phyloP scores from a whole-genome alignment of 2,329 filamentous ascomycete species.

The Arachnomyces sp. region DNA sequence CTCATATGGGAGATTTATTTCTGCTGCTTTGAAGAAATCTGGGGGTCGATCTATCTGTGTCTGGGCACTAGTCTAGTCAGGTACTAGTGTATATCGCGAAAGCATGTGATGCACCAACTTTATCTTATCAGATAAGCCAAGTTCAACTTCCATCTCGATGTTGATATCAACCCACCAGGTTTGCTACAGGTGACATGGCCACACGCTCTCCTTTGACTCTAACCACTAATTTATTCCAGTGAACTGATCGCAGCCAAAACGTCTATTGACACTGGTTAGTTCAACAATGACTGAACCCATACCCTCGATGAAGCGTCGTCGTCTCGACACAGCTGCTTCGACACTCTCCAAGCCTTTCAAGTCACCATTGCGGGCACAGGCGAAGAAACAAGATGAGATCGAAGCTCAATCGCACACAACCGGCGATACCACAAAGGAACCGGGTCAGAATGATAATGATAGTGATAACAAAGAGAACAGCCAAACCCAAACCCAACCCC shows the following conservation, averaged over 20 bases:
- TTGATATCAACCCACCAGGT: too few species aligned
- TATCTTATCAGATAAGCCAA: constrained; percentile 4
- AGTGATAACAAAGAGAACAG: not conserved
- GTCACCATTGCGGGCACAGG: constrained; percentile 54
- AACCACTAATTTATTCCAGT: too few species aligned
- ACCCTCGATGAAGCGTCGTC: constrained; percentile 53
- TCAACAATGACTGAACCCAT: constrained; percentile 13
- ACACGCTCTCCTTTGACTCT: too few species aligned
- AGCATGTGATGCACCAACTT: not conserved
- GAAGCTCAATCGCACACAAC: constrained; percentile 9
- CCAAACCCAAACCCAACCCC: constrained; percentile 3
- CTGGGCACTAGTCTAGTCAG: too few species aligned
- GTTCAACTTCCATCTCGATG: too few species aligned
- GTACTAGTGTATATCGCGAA: too few species aligned
- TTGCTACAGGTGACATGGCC: too few species aligned
- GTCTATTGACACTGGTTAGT: constrained; percentile 3
- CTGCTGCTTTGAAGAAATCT: too few species aligned
- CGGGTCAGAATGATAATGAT: not conserved
- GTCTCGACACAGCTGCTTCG: constrained; percentile 50
- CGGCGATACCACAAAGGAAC: constrained; percentile 7
- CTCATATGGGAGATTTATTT: too few species aligned
- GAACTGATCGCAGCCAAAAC: not conserved
- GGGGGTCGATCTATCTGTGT: too few species aligned
- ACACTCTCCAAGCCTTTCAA: constrained; percentile 64
- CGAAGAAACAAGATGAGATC: constrained; percentile 8